Base-by-base conservation (phyloP, 139 green algal species). In the Coccomyxa sp. region DNA sequence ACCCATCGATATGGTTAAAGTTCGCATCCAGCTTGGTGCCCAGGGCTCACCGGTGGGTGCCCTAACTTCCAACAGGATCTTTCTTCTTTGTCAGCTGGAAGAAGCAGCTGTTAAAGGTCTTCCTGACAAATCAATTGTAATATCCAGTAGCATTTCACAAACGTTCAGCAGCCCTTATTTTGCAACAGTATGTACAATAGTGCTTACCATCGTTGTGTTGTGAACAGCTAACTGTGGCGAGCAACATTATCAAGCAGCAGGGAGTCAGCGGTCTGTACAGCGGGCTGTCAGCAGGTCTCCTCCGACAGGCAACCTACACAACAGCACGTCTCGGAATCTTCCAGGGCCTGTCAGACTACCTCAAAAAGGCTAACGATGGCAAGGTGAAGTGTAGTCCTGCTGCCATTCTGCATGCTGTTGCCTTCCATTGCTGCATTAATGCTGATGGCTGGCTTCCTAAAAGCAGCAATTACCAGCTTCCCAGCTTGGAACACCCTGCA, bases 221-320 rank as follows among this genome's bases (percentile, higher is more conserved):
- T 30, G 38, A 15, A 10, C 60, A 97, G 94, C 16, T 98, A 0
- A 76, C 80, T 30, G 91, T 98, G 0, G 94, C 91, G 27, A 82
- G 67, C 27, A 85, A 94, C 30, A 94, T 98, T 82, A 89, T 93
- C 57, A 88, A 87, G 63, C 58, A 88, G 30, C 85, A 94, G 17
- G 91, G 96, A 32, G 88, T 98, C 58, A 91, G 88, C 45, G 87
- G 91, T 28, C 85, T 99, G 68, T 99, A 99, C 91, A 97, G 93
- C 88, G 97, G 97, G 38, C 92, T 99, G 60, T 95, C 87, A 71
- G 97, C 97, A 13, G 97, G 97, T 38, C 91, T 99, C 71, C 89
- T 99, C 82, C 91, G 97, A 78, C 97, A 99, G 90, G 96, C 96
- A 23, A 98, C 95, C 27, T 99, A 99, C 92, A 99, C 97, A 58